Evolutionary conservation across 176 grass and related monocot genomes (phyloP).

Genomic region (Tuctoria greenei): DNA sequence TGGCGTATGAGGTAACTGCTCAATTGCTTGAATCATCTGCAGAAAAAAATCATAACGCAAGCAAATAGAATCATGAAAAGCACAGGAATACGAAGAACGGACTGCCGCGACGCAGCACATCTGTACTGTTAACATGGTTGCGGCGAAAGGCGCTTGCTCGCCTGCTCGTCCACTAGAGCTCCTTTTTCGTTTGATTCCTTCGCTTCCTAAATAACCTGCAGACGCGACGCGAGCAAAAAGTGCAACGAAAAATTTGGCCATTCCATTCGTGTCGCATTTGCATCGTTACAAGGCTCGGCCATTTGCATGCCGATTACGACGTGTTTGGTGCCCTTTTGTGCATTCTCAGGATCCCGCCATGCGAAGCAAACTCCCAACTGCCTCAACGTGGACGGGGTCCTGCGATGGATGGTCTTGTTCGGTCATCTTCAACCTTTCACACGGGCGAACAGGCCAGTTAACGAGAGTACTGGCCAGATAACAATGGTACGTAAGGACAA

Average conservation of each 20-base stretch:
- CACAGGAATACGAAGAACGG: background rate
- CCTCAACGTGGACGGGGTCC: background rate
- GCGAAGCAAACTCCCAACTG: background rate
- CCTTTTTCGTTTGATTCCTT: background rate
- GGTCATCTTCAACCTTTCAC: background rate
- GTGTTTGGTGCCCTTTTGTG: background rate
- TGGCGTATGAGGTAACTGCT: background rate
- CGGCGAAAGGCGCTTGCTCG: conserved; percentile 12
- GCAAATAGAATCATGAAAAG: background rate
- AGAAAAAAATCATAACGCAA: background rate
- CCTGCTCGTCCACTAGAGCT: background rate
- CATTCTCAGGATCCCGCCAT: background rate
- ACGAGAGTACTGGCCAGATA: background rate
- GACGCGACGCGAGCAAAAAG: background rate
- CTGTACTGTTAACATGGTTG: background rate
- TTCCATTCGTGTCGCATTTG: background rate
- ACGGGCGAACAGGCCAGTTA: background rate
- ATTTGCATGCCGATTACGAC: background rate
- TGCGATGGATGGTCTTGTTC: background rate
- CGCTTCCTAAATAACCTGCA: background rate
- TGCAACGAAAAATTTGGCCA: background rate
- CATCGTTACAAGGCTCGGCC: background rate
- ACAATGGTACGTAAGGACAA: background rate
- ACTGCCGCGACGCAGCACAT: background rate
- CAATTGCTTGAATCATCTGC: background rate